These are phyloP conservation scores for Rhododendron simsii DNA, from an alignment of 148 eudicot genomes.

Conservation along the genomic window DNA sequence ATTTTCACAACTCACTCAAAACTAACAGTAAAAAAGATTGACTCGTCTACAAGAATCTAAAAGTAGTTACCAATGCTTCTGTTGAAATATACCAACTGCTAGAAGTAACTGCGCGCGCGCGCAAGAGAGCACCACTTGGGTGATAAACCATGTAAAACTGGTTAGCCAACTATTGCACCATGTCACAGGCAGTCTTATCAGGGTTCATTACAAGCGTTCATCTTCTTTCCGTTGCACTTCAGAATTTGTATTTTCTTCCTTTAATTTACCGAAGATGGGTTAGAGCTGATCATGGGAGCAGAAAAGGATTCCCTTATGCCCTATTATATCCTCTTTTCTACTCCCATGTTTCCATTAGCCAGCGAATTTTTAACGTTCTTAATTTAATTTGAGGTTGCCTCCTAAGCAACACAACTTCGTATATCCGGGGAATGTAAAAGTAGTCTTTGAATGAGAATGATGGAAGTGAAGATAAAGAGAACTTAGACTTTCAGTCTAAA, in stretches of 20 bases:
- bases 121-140: background rate
- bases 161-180: background rate
- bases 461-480: background rate
- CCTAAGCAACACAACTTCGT: background rate
- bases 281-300: background rate
- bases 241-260: background rate
- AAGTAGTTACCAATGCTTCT: background rate
- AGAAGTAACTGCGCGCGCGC: background rate
- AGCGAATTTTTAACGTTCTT: background rate
- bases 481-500: background rate
- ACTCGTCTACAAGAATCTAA: background rate
- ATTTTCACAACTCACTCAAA: background rate
- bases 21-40: background rate
- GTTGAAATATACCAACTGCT: background rate
- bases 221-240: background rate
- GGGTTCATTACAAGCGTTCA: background rate
- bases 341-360: background rate
- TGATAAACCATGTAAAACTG: background rate
- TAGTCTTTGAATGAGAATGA: background rate
- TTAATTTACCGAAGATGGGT: background rate
- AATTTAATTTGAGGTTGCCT: background rate
- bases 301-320: background rate
- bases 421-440: background rate
- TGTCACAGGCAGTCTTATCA: background rate
- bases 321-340: background rate